These are phyloP conservation scores for Sutorius australiensis DNA, from an alignment of 768 basidiomycete species.

Conservation along the genomic window DNA sequence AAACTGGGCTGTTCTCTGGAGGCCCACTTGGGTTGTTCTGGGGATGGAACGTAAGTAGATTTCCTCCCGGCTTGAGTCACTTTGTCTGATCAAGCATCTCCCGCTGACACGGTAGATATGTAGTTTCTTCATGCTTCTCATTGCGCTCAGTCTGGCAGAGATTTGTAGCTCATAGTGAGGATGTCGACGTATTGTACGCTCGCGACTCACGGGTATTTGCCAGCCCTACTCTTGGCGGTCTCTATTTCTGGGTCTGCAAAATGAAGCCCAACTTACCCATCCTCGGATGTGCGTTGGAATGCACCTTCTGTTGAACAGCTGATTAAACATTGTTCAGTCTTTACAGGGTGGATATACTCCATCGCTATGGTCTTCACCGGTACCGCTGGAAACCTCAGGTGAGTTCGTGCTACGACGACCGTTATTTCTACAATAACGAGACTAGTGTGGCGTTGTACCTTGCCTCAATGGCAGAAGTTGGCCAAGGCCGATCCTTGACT, in stretches of 20 bases:
- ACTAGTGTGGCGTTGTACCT: slow-evolving; percentile 49
- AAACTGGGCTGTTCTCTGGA: slow-evolving; percentile 55
- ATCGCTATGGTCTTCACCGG: slow-evolving; percentile 59
- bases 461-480: slow-evolving; percentile 51
- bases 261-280: slow-evolving; percentile 53
- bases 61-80: background rate
- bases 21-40: slow-evolving; percentile 57
- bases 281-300: slow-evolving; percentile 43
- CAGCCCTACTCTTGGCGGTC: slow-evolving; percentile 54
- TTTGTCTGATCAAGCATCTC: background rate
- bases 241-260: slow-evolving; percentile 63
- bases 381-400: slow-evolving; percentile 56
- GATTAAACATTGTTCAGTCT: slow-evolving; percentile 24
- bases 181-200: background rate
- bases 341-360: slow-evolving; percentile 58
- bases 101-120: slow-evolving; percentile 38
- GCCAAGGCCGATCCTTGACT: slow-evolving; percentile 40
- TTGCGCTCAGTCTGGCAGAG: slow-evolving; percentile 53
- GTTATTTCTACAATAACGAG: background rate
- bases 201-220: background rate
- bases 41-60: slow-evolving; percentile 53
- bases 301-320: background rate
- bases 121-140: slow-evolving; percentile 55
- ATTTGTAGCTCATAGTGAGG: slow-evolving; percentile 56
- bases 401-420: background rate